These are phyloP conservation scores for Ochromonadaceae sp. DNA, from an alignment of 352 stramenopile genomes.

Conservation along the genomic window DNA sequence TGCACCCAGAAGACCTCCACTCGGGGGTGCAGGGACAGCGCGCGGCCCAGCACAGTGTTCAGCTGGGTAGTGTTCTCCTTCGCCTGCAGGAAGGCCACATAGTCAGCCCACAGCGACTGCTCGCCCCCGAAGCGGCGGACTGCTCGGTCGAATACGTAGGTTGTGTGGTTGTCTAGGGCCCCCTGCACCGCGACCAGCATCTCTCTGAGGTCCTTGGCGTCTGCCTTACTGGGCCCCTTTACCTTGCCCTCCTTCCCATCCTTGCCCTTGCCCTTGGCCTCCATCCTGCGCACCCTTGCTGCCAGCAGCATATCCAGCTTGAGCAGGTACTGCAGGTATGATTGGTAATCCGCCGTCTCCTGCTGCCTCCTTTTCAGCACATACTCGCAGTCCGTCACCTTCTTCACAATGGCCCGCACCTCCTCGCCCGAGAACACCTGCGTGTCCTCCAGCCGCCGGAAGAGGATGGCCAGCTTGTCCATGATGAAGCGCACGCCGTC, in stretches of 20 bases:
- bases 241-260: neutral
- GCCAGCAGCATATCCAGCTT: no score
- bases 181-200: neutral
- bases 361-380: no score
- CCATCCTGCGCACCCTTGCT: neutral
- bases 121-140: neutral
- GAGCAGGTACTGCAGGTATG: slow-evolving; percentile 8
- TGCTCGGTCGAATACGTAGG: neutral
- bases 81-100: neutral
- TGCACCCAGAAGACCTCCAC: neutral
- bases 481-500: slow-evolving; percentile 5
- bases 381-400: no score
- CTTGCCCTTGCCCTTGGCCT: neutral
- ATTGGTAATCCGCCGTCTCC: neutral
- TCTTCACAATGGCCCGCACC: neutral
- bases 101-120: neutral
- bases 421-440: neutral
- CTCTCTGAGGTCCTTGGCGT: neutral
- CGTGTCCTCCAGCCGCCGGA: neutral
- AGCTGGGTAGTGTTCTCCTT: neutral
- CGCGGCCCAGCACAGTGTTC: neutral
- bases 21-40: neutral
- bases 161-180: neutral
- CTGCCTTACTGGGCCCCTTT: neutral
- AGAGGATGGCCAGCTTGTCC: neutral